Conservation (phyloP, 2,329 filamentous ascomycete genomes). For the Pestalotiopsis sp. region DNA sequence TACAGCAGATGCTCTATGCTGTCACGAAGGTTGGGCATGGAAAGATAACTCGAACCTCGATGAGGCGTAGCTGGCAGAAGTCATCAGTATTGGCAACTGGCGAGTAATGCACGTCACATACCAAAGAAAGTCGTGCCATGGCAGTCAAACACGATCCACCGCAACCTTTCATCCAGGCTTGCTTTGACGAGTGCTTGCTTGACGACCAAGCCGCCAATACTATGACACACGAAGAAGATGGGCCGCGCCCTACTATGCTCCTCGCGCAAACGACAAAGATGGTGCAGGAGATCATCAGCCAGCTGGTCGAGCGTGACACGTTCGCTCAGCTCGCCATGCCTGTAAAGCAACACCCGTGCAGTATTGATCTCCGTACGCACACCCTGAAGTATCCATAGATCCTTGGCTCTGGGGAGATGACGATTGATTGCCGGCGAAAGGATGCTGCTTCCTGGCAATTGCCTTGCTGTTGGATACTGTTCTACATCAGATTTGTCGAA, state of each 20-base stretch:
- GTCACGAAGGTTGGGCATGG: slow-evolving; percentile 55
- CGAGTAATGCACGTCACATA: slow-evolving; percentile 29
- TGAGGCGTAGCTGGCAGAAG: slow-evolving; percentile 55
- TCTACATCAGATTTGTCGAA: slow-evolving; percentile 39
- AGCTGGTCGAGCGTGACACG: slow-evolving; percentile 45
- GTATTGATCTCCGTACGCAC: slow-evolving; percentile 49
- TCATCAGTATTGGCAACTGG: slow-evolving; percentile 7
- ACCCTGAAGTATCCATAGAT: slow-evolving; percentile 57
- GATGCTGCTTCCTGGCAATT: slow-evolving; percentile 32
- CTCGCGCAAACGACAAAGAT: slow-evolving; percentile 39
- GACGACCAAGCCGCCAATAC: slow-evolving; percentile 61
- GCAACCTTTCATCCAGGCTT: slow-evolving; percentile 37
- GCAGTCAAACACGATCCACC: slow-evolving; percentile 54
- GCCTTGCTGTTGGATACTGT: slow-evolving; percentile 31
- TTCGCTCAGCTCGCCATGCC: slow-evolving; percentile 46
- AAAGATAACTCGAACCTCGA: slow-evolving; percentile 65
- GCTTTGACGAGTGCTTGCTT: slow-evolving; percentile 59
- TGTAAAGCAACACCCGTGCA: slow-evolving; percentile 55
- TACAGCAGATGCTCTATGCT: slow-evolving; percentile 57
- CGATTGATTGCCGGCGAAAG: slow-evolving; percentile 35
- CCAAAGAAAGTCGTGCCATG: slow-evolving; percentile 65
- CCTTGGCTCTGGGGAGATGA: slow-evolving; percentile 33
- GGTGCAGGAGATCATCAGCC: slow-evolving; percentile 49
- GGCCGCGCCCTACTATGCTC: slow-evolving; percentile 45
- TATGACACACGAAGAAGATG: slow-evolving; percentile 63